A percentile compares a stretch with the other conserved stretches of the same genome.
Conservation (phyloP, 1,284 basidiomycete genomes). For the Malassezia caprae region DNA sequence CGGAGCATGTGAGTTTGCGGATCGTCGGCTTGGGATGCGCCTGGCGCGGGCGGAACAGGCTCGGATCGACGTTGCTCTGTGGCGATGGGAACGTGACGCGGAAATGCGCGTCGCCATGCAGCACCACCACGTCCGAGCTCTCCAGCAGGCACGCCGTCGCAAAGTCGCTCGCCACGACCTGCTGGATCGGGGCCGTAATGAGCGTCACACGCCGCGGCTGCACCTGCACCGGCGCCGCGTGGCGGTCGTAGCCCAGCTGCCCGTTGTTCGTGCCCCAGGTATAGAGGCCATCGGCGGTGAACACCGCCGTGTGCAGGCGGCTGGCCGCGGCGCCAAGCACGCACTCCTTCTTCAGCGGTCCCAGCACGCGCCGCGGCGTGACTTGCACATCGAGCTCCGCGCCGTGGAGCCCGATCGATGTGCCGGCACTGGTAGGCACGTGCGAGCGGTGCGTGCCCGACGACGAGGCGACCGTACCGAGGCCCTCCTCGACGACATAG, state of each 20-base stretch:
- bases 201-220: conserved; percentile 68
- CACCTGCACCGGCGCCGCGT: conserved; percentile 65
- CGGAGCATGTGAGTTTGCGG: conserved; percentile 68
- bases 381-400: conserved; percentile 56
- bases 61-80: conserved; percentile 53
- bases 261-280: conserved; percentile 95
- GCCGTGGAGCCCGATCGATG: conserved; percentile 10
- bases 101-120: conserved; percentile 66
- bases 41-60: conserved; percentile 50
- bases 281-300: conserved; percentile 71
- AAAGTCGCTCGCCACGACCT: conserved; percentile 55
- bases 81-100: conserved; percentile 55
- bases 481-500: conserved; percentile 63
- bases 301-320: conserved; percentile 77
- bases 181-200: conserved; percentile 44
- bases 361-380: conserved; percentile 65
- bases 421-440: conserved; percentile 50
- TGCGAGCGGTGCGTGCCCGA: conserved; percentile 20
- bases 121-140: conserved; percentile 67
- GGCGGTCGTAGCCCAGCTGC: conserved; percentile 62
- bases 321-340: conserved; percentile 78
- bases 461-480: conserved; percentile 25
- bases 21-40: conserved; percentile 54
- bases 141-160: conserved; percentile 70
- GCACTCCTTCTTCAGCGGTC: conserved; percentile 66